A percentile compares a stretch with the other conserved stretches of the same genome.
Evolutionary conservation across 2,329 filamentous ascomycete species (phyloP).

Genomic region (Aspergillus aculeatinus): DNA sequence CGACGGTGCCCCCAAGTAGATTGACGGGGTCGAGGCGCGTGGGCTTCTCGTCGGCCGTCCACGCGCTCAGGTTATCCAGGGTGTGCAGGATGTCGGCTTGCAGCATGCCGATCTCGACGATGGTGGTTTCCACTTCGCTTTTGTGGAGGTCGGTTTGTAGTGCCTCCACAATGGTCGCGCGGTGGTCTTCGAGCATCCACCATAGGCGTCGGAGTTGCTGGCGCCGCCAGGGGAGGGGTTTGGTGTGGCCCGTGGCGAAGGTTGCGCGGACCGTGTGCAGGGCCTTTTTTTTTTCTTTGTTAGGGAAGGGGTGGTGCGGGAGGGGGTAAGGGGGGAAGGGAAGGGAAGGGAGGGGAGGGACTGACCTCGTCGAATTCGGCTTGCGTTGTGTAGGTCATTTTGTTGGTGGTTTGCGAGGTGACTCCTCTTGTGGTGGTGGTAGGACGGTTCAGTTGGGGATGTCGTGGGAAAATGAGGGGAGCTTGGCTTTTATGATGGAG

Average conservation of each 20-base stretch:
- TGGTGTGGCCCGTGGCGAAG: slow-evolving; percentile 36
- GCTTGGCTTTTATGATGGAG: neutral
- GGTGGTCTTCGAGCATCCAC: slow-evolving; percentile 46
- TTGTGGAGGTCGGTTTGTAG: slow-evolving; percentile 39
- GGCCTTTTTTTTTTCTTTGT: neutral
- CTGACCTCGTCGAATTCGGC: slow-evolving; percentile 4
- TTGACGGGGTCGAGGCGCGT: slow-evolving; percentile 28
- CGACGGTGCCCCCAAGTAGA: slow-evolving; percentile 29
- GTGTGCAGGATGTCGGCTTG: slow-evolving; percentile 40
- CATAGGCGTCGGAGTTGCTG: slow-evolving; percentile 45
- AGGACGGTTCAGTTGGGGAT: no score
- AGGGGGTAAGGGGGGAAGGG: no score
- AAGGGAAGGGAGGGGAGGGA: no score
- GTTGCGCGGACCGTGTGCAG: slow-evolving; percentile 13
- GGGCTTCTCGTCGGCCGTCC: slow-evolving; percentile 39
- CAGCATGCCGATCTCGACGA: slow-evolving; percentile 31
- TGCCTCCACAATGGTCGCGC: slow-evolving; percentile 32
- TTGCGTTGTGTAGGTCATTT: neutral
- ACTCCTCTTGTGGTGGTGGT: no score
- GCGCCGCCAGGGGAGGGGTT: slow-evolving; percentile 41
- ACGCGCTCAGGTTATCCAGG: slow-evolving; percentile 42
- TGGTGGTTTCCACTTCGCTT: slow-evolving; percentile 34
- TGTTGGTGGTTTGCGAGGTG: neutral
- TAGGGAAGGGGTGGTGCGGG: neutral
- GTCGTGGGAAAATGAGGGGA: neutral